Evolutionary conservation across 192 early-diverging fungal species (phyloP).

Genomic region (Backusella parvicylindrica): DNA sequence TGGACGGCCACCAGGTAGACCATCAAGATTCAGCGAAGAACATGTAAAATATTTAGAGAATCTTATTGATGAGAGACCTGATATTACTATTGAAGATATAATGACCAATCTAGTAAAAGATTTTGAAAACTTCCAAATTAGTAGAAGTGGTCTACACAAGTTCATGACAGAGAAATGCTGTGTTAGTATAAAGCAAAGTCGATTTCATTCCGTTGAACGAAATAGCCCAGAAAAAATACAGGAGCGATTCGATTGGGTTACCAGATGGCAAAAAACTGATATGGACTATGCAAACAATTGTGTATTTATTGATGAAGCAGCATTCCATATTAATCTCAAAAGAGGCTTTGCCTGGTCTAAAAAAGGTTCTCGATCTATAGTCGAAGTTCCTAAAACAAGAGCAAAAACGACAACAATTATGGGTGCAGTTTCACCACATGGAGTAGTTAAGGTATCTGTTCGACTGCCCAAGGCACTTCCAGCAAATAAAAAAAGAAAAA

Average conservation of each 20-base stretch:
- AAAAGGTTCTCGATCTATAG: constrained; percentile 13
- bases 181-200: neutral
- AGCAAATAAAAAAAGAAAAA: neutral
- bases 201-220: neutral
- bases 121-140: too few relatives aligned
- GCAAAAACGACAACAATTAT: constrained; percentile 10
- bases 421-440: neutral
- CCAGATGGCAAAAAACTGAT: too few relatives aligned
- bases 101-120: too few relatives aligned
- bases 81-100: too few relatives aligned
- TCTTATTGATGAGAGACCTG: too few relatives aligned
- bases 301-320: constrained; percentile 30
- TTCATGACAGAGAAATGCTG: neutral
- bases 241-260: constrained; percentile 5
- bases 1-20: too few relatives aligned
- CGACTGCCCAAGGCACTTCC: neutral
- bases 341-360: constrained; percentile 15
- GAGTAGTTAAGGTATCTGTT: neutral
- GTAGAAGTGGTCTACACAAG: neutral
- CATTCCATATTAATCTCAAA: constrained; percentile 25
- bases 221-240: too few relatives aligned
- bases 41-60: too few relatives aligned
- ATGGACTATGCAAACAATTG: too few relatives aligned
- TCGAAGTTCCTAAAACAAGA: neutral
- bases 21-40: too few relatives aligned